Percentiles rank a stretch among this genome's conserved stretches.
These are phyloP conservation scores for Calendula officinalis DNA, from an alignment of 129 eudicot species.

Conservation along the genomic window DNA sequence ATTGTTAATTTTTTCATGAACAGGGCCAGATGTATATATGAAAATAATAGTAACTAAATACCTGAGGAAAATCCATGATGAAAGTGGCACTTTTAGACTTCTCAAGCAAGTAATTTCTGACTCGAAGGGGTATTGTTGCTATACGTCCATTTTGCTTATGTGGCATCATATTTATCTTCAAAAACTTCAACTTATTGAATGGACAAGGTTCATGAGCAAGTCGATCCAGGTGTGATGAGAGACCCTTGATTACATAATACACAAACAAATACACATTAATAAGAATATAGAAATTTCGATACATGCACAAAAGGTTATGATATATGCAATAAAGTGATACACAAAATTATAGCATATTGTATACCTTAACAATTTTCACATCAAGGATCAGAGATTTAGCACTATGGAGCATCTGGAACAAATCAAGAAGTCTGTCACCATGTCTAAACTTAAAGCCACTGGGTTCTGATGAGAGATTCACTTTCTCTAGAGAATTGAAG, in stretches of 20 bases:
- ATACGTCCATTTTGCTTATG: background rate
- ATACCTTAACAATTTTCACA: background rate
- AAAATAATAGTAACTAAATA: background rate
- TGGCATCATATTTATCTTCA: background rate
- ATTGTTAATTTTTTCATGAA: background rate
- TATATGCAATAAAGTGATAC: too few relatives aligned
- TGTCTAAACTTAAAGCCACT: background rate
- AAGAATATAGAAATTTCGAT: background rate
- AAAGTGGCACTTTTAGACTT: background rate
- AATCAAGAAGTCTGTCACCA: background rate
- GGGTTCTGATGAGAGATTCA: slow-evolving; percentile 14
- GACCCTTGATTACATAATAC: background rate
- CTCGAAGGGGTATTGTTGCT: background rate
- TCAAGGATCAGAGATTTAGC: slow-evolving; percentile 1
- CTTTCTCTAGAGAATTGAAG: slow-evolving; percentile 9
- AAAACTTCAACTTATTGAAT: background rate
- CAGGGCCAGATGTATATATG: too few relatives aligned
- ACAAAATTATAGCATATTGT: background rate
- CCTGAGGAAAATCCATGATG: background rate
- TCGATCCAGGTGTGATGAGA: background rate
- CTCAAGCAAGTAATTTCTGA: background rate
- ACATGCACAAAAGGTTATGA: background rate
- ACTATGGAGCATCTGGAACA: background rate
- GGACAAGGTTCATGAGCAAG: background rate
- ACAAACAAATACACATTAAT: background rate